A percentile compares a stretch with the other conserved stretches of the same genome.
Conservation (phyloP, 2,329 filamentous ascomycete genomes). For the Sporothrix euskadiensis region DNA sequence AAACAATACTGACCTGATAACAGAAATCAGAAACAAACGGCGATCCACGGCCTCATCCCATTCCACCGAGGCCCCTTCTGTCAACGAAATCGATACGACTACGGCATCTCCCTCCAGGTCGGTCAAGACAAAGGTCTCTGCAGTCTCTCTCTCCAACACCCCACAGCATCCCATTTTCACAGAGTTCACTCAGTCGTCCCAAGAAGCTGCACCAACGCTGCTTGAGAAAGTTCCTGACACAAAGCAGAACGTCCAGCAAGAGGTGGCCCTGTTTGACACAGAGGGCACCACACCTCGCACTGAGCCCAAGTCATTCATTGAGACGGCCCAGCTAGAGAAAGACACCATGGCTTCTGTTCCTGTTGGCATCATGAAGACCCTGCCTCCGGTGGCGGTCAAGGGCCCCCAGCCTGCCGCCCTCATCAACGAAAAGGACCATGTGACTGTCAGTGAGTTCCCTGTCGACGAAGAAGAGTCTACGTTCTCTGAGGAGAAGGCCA, state of each 20-base stretch:
- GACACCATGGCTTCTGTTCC: not conserved
- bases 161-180: not conserved
- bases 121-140: constrained; percentile 10
- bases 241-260: not conserved
- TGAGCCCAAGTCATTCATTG: not conserved
- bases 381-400: not conserved
- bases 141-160: not conserved
- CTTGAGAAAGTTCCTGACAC: not conserved
- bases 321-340: not conserved
- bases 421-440: not conserved
- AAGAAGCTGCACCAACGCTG: not conserved
- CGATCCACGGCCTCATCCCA: constrained; percentile 46
- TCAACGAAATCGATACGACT: not conserved
- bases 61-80: not conserved
- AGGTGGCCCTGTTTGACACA: not conserved
- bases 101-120: constrained; percentile 12
- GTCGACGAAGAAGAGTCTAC: not conserved
- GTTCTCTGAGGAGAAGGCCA: not conserved
- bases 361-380: constrained; percentile 1
- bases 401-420: not conserved
- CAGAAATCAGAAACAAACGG: constrained; percentile 28
- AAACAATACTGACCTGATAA: not conserved
- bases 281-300: not conserved
- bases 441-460: constrained; percentile 12
- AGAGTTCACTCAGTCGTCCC: not conserved